Percentiles rank a stretch among this genome's conserved stretches.
phyloP scores from a whole-genome alignment of 257 asterid species.

The Scutellaria baicalensis region DNA sequence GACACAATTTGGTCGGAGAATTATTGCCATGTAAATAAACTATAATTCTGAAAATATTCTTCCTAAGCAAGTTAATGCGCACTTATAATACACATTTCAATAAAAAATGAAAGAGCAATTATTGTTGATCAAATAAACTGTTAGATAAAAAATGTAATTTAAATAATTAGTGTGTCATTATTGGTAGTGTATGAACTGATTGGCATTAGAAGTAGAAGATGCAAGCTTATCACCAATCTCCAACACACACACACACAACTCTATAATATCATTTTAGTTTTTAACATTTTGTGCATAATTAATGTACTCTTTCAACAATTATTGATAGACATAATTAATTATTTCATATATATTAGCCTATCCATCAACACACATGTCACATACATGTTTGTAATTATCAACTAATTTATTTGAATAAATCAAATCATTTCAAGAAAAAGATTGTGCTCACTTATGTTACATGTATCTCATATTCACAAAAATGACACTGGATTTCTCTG shows the following conservation, averaged over 20 bases:
- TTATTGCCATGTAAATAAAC: too few relatives aligned
- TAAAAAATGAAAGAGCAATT: too few relatives aligned
- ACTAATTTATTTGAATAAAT: background rate
- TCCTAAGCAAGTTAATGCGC: too few relatives aligned
- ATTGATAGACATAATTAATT: slow-evolving; percentile 16
- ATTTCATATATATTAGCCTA: too few relatives aligned
- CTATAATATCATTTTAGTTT: background rate
- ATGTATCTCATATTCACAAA: background rate
- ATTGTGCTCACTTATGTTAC: background rate
- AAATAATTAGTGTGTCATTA: too few relatives aligned
- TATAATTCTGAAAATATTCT: too few relatives aligned
- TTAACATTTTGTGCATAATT: slow-evolving; percentile 4
- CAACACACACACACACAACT: slow-evolving; percentile 1
- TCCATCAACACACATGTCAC: slow-evolving; percentile 30
- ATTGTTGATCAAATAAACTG: too few relatives aligned
- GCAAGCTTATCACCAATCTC: slow-evolving; percentile 40
- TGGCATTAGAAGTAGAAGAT: slow-evolving; percentile 18
- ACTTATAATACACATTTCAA: too few relatives aligned
- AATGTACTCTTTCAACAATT: slow-evolving; percentile 13
- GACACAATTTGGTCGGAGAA: too few relatives aligned
- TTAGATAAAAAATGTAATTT: too few relatives aligned
- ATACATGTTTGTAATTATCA: background rate
- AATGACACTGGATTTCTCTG: background rate
- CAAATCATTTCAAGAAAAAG: background rate
- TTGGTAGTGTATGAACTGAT: background rate